phyloP scores from a whole-genome alignment of 371 early-diverging fungal genomes.

The Dichotomocladium elegans region DNA sequence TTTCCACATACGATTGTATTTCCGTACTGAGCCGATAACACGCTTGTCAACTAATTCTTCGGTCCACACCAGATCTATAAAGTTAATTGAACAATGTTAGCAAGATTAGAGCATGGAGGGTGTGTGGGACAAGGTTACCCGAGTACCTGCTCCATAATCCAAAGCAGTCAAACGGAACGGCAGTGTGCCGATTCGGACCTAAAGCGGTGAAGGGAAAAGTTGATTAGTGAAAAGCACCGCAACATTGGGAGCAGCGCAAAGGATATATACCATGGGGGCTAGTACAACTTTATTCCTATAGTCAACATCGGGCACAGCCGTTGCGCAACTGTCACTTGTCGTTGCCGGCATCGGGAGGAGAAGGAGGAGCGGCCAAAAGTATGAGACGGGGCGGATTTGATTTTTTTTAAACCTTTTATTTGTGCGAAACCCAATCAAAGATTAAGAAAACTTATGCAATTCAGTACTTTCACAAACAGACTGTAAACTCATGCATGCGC shows the following conservation, averaged over 20 bases:
- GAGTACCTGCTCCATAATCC: slow-evolving; percentile 87
- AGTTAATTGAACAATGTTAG: neutral
- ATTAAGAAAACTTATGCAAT: too few relatives aligned
- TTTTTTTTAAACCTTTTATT: too few relatives aligned
- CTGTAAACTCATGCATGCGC: too few relatives aligned
- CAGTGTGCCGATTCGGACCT: slow-evolving; percentile 84
- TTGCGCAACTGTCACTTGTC: too few relatives aligned
- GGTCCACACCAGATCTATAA: slow-evolving; percentile 82
- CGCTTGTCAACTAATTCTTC: slow-evolving; percentile 90
- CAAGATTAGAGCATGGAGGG: neutral
- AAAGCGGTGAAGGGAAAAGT: neutral
- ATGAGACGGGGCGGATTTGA: too few relatives aligned
- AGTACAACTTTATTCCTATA: slow-evolving; percentile 68
- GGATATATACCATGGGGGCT: slow-evolving; percentile 79
- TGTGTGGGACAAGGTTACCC: neutral
- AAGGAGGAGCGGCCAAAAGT: too few relatives aligned
- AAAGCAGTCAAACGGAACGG: slow-evolving; percentile 84
- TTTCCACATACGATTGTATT: slow-evolving; percentile 57
- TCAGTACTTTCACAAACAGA: too few relatives aligned
- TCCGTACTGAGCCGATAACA: slow-evolving; percentile 76
- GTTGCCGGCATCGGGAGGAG: too few relatives aligned
- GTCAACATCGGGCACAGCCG: slow-evolving; percentile 17
- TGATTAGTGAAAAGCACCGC: neutral
- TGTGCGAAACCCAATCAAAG: too few relatives aligned
- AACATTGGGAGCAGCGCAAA: neutral